Conservation (phyloP, 345 rosid species). For the Citrus maxima region DNA sequence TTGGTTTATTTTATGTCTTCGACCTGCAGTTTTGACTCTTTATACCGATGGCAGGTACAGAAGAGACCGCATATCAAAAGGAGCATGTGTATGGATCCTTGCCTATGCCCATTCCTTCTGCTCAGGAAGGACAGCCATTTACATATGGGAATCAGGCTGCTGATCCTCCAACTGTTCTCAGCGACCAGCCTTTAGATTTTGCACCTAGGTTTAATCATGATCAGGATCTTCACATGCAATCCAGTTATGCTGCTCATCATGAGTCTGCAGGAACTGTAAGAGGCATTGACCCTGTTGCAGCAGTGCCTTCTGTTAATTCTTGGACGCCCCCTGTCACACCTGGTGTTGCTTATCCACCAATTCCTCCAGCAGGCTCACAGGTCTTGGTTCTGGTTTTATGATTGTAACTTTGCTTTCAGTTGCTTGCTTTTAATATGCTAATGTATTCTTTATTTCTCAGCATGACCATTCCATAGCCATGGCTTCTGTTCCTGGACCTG, state of each 20-base stretch:
- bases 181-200: slow-evolving; percentile 73
- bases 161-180: slow-evolving; percentile 44
- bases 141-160: slow-evolving; percentile 56
- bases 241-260: slow-evolving; percentile 46
- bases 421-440: slow-evolving; percentile 8
- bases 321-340: slow-evolving; percentile 61
- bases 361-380: slow-evolving; percentile 60
- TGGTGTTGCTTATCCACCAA: slow-evolving; percentile 54
- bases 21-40: slow-evolving; percentile 30
- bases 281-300: slow-evolving; percentile 30
- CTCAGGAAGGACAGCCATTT: slow-evolving; percentile 47
- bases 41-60: slow-evolving; percentile 40
- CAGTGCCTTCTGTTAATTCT: slow-evolving; percentile 37
- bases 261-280: slow-evolving; percentile 36
- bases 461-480: slow-evolving; percentile 51
- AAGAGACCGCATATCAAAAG: slow-evolving; percentile 27
- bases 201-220: slow-evolving; percentile 49
- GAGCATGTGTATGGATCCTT: slow-evolving; percentile 31
- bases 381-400: slow-evolving; percentile 31
- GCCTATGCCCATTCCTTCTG: slow-evolving; percentile 39
- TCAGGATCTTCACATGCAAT: slow-evolving; percentile 39
- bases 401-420: slow-evolving; percentile 5
- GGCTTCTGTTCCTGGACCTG: slow-evolving; percentile 59
- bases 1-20: not conserved
- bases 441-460: slow-evolving; percentile 41